phyloP scores from a whole-genome alignment of 1,139 yeast genomes.

The Lodderomyces orthopsilosis region DNA sequence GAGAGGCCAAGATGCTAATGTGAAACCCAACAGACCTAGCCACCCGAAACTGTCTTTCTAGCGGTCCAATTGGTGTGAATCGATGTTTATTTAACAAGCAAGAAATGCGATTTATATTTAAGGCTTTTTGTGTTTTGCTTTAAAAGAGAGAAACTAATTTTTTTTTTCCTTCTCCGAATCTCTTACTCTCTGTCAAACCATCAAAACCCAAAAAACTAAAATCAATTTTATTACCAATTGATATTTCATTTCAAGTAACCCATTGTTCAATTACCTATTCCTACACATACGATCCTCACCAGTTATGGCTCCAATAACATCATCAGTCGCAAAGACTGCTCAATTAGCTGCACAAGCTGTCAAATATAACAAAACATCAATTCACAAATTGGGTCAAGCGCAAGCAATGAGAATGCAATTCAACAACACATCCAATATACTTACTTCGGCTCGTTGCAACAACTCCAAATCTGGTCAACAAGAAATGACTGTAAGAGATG shows the following conservation, averaged over 20 bases:
- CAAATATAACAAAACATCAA: constrained; percentile 20
- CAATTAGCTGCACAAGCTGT: constrained; percentile 43
- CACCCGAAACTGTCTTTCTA: too few relatives aligned
- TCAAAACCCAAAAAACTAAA: not conserved
- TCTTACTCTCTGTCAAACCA: too few relatives aligned
- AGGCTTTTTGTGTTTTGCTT: too few relatives aligned
- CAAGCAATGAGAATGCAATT: constrained; percentile 37
- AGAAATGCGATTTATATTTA: too few relatives aligned
- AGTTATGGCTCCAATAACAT: constrained; percentile 14
- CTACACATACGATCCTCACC: not conserved
- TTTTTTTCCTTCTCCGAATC: too few relatives aligned
- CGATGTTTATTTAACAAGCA: too few relatives aligned
- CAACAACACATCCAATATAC: constrained; percentile 15
- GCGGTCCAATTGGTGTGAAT: too few relatives aligned
- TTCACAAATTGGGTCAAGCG: constrained; percentile 30
- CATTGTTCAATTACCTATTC: constrained; percentile 1
- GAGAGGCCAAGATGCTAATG: too few relatives aligned
- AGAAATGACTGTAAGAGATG: constrained; percentile 93
- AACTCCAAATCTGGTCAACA: constrained; percentile 53
- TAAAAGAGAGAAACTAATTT: too few relatives aligned
- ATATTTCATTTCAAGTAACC: too few relatives aligned
- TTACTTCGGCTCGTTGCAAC: constrained; percentile 32
- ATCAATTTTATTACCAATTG: not conserved
- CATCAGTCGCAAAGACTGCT: constrained; percentile 47
- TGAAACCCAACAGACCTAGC: too few relatives aligned